Evolutionary conservation across 495 filamentous ascomycete genomes (phyloP), one percentile per base, ranked within the genome.

Genomic region (Diplogelasinospora grovesii): DNA sequence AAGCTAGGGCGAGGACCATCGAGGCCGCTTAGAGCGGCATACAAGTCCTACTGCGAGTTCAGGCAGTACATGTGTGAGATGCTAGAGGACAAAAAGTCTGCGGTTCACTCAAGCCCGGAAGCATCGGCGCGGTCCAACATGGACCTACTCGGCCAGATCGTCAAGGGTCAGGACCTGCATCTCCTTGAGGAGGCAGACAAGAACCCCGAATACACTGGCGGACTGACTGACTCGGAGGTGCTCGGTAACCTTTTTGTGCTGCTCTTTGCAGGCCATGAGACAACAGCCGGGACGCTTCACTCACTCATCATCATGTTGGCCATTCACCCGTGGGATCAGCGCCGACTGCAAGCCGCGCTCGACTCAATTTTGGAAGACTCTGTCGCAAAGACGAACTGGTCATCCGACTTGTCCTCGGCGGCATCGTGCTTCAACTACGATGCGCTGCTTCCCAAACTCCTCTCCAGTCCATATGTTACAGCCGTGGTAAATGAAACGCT

Each of bases 211-310:
- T 59, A 77, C 21, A 72, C 75, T 63, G 68, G 68, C 31, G 22
- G n/a, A 5, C 45, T 78, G 4, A 58, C 57, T 7, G 66, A 76
- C 38, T 60, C 65, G 3, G 78, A 82, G 43, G 70, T 83, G 34
- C 60, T 79, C 7, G 76, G 74, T 16, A 79, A 83, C 48, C 68
- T 73, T 4, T 83, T 79, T 52, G 65, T 81, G 36, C 71, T 78
- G 43, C 67, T 79, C 35, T 60, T 82, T 11, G 78, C 79, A 11
- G 79, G 79, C 16, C 79, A 83, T 50, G 79, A 82, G 50, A 78
- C 79, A 1, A 70, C 75, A 0, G 76, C 78, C 10, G 78, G 78
- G 49, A 64, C 65, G 4, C 53, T 80, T 11, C 74, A 81, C 43
- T 79, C 71, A 50, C 53, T 68, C 10, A 50, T 81, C 10, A 32